phyloP scores from a whole-genome alignment of 495 filamentous ascomycete genomes.

The Lindgomyces ingoldianus region DNA sequence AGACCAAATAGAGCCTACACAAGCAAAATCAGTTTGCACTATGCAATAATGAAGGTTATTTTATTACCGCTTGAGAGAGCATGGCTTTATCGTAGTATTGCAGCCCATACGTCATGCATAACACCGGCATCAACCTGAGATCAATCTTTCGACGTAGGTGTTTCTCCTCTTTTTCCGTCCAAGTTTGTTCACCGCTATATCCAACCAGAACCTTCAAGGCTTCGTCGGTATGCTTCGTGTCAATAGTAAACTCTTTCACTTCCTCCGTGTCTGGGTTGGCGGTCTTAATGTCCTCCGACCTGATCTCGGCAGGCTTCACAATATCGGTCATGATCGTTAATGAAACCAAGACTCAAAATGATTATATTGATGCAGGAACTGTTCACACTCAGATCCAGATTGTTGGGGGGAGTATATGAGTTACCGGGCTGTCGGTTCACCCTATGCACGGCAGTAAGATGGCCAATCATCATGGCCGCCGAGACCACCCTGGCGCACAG shows the following conservation, averaged over 20 bases:
- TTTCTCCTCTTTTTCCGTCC: conserved; percentile 45
- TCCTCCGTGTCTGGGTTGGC: background rate
- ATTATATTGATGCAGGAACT: too few species aligned
- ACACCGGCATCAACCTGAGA: conserved; percentile 52
- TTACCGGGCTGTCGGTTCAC: conserved; percentile 4
- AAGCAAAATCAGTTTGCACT: background rate
- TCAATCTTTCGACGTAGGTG: conserved; percentile 47
- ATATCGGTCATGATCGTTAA: background rate
- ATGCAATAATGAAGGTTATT: background rate
- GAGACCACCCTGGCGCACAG: background rate
- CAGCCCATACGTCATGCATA: conserved; percentile 53
- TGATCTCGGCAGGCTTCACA: background rate
- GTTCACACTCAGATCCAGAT: background rate
- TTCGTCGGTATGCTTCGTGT: conserved; percentile 51
- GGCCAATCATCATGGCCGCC: conserved; percentile 1
- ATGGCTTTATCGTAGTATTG: conserved; percentile 49
- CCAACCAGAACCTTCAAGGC: conserved; percentile 46
- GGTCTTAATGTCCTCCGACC: background rate
- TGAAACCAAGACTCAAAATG: too few species aligned
- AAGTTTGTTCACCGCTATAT: conserved; percentile 49
- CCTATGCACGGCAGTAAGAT: background rate
- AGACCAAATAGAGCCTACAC: conserved; percentile 45
- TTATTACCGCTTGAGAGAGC: conserved; percentile 43
- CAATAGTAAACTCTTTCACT: conserved; percentile 29
- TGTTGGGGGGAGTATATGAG: background rate